phyloP scores from a whole-genome alignment of 106 monocot species.

The Apostasia shenzhenica region DNA sequence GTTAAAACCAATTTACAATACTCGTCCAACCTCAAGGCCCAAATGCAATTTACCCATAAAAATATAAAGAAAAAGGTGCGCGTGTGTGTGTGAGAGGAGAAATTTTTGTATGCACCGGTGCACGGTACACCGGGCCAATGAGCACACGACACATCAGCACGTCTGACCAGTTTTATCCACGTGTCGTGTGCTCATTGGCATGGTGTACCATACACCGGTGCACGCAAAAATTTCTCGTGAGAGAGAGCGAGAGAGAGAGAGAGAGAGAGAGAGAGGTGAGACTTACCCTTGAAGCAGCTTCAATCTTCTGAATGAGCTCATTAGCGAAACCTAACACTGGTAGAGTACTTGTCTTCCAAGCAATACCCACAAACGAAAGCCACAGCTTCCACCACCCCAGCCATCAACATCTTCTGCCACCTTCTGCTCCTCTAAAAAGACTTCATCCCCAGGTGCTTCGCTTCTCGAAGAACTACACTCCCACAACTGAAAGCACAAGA shows the following conservation, averaged over 20 bases:
- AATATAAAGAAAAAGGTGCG: background rate
- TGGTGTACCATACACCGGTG: too few species aligned
- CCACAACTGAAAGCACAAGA: background rate
- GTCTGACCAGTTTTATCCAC: too few species aligned
- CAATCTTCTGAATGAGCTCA: conserved; percentile 7
- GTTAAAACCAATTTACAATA: too few species aligned
- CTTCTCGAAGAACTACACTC: background rate
- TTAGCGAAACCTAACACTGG: conserved; percentile 27
- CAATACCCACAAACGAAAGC: conserved; percentile 36
- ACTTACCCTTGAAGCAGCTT: conserved; percentile 32
- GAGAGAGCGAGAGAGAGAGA: background rate
- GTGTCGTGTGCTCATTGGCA: too few species aligned
- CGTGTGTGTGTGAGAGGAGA: too few species aligned
- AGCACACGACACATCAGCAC: too few species aligned
- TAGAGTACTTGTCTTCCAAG: conserved; percentile 59
- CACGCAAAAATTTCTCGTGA: too few species aligned
- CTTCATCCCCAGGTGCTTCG: background rate
- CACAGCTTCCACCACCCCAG: conserved; percentile 17
- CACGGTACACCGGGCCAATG: too few species aligned
- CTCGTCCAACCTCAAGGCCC: too few species aligned
- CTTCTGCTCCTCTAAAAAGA: background rate
- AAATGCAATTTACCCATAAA: background rate
- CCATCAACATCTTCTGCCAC: conserved; percentile 14
- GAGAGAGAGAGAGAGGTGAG: conserved; percentile 1
- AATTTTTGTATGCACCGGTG: too few species aligned